These are phyloP conservation scores for Aegilops bicornis DNA, from an alignment of 176 grass and related monocot species.

Conservation along the genomic window DNA sequence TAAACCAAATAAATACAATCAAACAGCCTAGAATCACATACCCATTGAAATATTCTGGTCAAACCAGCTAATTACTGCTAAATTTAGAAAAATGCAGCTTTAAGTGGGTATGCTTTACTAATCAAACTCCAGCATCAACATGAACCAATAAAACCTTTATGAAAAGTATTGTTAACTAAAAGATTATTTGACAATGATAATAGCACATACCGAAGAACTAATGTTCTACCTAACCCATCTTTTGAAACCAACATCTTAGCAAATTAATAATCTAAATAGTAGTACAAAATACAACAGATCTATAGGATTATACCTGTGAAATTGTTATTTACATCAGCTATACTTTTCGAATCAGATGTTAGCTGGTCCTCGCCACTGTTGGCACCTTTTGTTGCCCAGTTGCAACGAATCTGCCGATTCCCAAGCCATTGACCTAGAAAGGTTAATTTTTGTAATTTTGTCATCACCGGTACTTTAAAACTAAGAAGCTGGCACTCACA, in stretches of 20 bases:
- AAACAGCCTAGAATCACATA: not conserved
- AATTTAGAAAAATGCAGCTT: not conserved
- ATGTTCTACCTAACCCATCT: not conserved
- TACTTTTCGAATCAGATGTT: slow-evolving; percentile 62
- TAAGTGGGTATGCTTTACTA: not conserved
- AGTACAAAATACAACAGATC: not conserved
- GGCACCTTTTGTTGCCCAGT: slow-evolving; percentile 83
- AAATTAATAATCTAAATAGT: not conserved
- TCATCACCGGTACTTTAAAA: not conserved
- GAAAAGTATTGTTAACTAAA: not conserved
- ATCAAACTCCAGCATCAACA: not conserved
- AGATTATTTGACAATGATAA: not conserved
- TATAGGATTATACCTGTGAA: slow-evolving; percentile 45
- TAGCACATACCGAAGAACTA: not conserved
- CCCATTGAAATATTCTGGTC: not conserved
- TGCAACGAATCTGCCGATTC: slow-evolving; percentile 82
- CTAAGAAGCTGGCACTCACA: not conserved
- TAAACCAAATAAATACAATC: not conserved
- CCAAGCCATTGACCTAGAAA: slow-evolving; percentile 74
- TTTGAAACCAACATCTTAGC: slow-evolving; percentile 4
- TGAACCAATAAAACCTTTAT: slow-evolving; percentile 8
- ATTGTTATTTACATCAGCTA: slow-evolving; percentile 53
- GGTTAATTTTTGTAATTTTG: not conserved
- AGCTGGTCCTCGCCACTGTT: slow-evolving; percentile 56
- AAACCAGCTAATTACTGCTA: not conserved